Evolutionary conservation across 1,284 basidiomycete species (phyloP).

Genomic region (Tilletia horrida): DNA sequence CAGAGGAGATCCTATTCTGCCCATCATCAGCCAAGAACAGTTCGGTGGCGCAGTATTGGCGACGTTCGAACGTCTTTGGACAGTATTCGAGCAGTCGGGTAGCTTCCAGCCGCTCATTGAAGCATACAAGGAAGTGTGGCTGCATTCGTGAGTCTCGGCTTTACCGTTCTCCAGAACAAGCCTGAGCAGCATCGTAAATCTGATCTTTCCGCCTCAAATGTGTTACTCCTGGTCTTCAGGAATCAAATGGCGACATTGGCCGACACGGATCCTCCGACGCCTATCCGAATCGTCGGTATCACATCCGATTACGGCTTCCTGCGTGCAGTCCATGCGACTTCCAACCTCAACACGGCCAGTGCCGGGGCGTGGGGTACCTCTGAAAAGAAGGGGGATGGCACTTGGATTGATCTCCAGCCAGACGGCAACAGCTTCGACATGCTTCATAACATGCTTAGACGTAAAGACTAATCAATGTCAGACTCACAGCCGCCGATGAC

Average conservation of each 20-base stretch:
- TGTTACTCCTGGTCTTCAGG: no score
- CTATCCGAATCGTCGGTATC: constrained; percentile 78
- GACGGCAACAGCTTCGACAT: constrained; percentile 97
- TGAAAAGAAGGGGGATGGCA: constrained; percentile 18
- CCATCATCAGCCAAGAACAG: constrained; percentile 67
- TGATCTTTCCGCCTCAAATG: no score
- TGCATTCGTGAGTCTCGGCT: constrained; percentile 71
- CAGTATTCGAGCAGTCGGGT: constrained; percentile 63
- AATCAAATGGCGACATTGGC: constrained; percentile 80
- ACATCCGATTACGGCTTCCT: constrained; percentile 82
- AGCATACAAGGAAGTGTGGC: constrained; percentile 72
- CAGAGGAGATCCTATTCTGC: constrained; percentile 25
- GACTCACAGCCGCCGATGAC: no score
- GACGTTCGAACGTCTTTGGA: constrained; percentile 78
- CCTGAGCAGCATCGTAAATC: no score
- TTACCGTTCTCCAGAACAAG: no score
- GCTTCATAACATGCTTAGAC: constrained; percentile 80
- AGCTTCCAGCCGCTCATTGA: constrained; percentile 48
- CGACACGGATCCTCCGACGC: constrained; percentile 67
- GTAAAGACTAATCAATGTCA: constrained; percentile 59
- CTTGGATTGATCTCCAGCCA: constrained; percentile 70
- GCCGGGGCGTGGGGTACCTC: constrained; percentile 33
- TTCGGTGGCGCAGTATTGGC: constrained; percentile 73
- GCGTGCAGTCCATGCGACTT: constrained; percentile 66
- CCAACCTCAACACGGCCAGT: constrained; percentile 24